Conservation (phyloP, 2,329 filamentous ascomycete genomes). For the Meredithiella fracta region DNA sequence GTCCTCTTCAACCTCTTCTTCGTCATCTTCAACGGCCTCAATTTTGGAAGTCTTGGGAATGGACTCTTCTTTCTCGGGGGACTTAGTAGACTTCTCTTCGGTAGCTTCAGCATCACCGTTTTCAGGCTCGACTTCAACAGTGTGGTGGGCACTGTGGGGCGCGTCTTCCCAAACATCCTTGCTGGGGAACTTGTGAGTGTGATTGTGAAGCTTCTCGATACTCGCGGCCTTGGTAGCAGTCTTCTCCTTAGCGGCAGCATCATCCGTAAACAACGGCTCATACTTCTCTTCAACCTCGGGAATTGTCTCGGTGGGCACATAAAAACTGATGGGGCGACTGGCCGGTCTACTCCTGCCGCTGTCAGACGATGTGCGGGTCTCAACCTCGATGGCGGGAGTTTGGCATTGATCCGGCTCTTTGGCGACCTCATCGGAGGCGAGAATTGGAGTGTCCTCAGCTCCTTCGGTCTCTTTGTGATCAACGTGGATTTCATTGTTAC, state of each 20-base stretch:
- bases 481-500: constrained; percentile 57
- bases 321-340: constrained; percentile 41
- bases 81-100: not conserved
- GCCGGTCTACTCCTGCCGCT: constrained; percentile 46
- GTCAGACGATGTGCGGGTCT: constrained; percentile 43
- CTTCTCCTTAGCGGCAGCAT: constrained; percentile 32
- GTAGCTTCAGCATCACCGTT: constrained; percentile 19
- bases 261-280: constrained; percentile 81
- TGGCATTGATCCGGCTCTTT: constrained; percentile 53
- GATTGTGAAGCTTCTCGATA: constrained; percentile 21
- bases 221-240: constrained; percentile 26
- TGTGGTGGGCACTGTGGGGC: constrained; percentile 65
- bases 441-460: constrained; percentile 51
- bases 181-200: constrained; percentile 66
- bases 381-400: constrained; percentile 63
- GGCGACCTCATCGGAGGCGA: constrained; percentile 73
- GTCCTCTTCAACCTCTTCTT: constrained; percentile 17
- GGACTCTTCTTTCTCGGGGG: not conserved
- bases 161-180: constrained; percentile 96
- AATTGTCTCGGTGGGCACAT: constrained; percentile 56
- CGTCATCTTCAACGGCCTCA: constrained; percentile 20
- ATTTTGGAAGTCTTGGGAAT: constrained; percentile 25
- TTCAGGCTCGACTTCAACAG: constrained; percentile 70
- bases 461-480: constrained; percentile 33
- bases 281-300: constrained; percentile 86